Base-by-base conservation (phyloP, 148 eudicot genomes). In the Euryodendron excelsum region DNA sequence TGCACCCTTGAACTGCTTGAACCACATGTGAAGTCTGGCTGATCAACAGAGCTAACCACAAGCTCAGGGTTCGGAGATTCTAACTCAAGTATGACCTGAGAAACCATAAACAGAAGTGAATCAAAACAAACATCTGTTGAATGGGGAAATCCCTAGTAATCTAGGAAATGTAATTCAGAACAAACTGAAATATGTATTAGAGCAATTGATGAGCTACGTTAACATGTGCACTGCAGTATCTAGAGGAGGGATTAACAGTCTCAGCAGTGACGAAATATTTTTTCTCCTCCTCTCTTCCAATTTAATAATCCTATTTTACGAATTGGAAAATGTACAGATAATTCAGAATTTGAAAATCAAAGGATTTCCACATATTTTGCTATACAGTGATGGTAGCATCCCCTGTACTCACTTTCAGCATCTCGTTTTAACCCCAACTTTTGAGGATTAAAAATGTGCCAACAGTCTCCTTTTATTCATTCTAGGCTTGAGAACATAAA, bases 41-140 rank as follows among this genome's bases (percentile, higher is more conserved):
- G 86, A 63, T 83, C 84, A 74, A 87, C 88, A 39, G 88, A 94
- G 84, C 74, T 86, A 82, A 94, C 74, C 63, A 37, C 75, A n/a
- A 94, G 91, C 70, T 91, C 85, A 12, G 87, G 71, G 63, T 83
- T 82, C 45, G 94, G 86, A 33, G 87, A 75, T 28, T 94, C 95
- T 50, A 92, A 78, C 87, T 94, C 98, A 47, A 94, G 85, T 52
- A 92, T 78, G 58, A 90, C 91, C 98, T 94, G 78, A 34, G 25
- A 63, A 79, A 34, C 75, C 56, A 44, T 20, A 56, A 36, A 52
- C 21, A 45, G 69, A 30, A n/a, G 69, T 18, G 0, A 55, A 76
- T 25, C n/a, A 44, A 48, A 20, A n/a, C 11, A 27, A 74, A 47
- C 60, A 72, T 65, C 72, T 21, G 5, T 3, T 36, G 12, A 66